phyloP scores from a whole-genome alignment of 768 basidiomycete genomes.

The Russula compacta region DNA sequence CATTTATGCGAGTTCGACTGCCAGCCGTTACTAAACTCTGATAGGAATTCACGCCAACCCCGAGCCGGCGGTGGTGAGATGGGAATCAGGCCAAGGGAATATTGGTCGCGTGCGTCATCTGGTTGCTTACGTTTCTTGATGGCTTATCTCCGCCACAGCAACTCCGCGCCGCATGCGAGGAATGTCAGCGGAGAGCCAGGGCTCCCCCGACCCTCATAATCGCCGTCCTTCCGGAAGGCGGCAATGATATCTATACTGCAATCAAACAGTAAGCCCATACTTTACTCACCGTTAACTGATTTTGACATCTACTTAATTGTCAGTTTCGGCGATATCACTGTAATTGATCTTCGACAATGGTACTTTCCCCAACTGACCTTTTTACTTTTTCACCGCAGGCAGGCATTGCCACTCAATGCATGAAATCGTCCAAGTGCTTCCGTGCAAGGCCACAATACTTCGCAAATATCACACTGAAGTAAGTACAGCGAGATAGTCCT shows the following conservation, averaged over 20 bases:
- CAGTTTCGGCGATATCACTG: slow-evolving; percentile 8
- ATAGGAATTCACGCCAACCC: slow-evolving; percentile 51
- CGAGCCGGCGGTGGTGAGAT: slow-evolving; percentile 35
- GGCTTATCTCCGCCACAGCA: slow-evolving; percentile 26
- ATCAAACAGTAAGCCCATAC: slow-evolving; percentile 62
- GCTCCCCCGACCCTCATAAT: slow-evolving; percentile 21
- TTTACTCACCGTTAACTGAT: not conserved
- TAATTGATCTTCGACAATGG: not conserved
- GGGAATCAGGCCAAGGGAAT: slow-evolving; percentile 48
- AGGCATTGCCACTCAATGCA: slow-evolving; percentile 74
- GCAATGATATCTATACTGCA: slow-evolving; percentile 64
- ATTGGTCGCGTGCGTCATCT: slow-evolving; percentile 27
- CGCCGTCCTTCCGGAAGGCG: slow-evolving; percentile 27
- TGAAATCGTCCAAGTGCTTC: slow-evolving; percentile 55
- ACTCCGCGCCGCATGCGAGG: slow-evolving; percentile 42
- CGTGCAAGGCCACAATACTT: slow-evolving; percentile 66
- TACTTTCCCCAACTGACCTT: not conserved
- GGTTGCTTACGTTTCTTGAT: not conserved
- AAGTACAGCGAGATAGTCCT: slow-evolving; percentile 19
- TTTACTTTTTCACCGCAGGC: slow-evolving; percentile 25
- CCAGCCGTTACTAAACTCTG: not conserved
- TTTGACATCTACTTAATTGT: not conserved
- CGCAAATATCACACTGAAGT: slow-evolving; percentile 76
- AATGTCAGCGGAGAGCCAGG: slow-evolving; percentile 32
- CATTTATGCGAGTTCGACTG: not conserved